phyloP scores from a whole-genome alignment of 345 rosid species.

The Eucalyptus shirleyi region DNA sequence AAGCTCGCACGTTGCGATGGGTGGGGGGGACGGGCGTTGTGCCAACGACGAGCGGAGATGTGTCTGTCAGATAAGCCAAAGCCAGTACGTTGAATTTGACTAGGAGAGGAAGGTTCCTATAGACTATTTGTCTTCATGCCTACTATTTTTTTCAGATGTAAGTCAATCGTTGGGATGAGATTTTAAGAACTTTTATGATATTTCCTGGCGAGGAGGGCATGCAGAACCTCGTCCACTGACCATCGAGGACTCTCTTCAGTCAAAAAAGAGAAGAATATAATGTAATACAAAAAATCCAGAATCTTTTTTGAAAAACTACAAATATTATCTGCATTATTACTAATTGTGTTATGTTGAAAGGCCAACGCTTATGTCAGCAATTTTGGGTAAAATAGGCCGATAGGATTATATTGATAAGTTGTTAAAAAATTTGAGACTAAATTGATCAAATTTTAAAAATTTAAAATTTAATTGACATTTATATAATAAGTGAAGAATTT shows the following conservation, averaged over 20 bases:
- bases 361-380: fast-evolving
- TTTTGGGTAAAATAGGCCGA: fast-evolving
- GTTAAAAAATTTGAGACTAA: background rate
- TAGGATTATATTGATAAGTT: background rate
- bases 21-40: background rate
- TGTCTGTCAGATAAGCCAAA: background rate
- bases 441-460: background rate
- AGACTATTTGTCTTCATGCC: background rate
- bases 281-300: background rate
- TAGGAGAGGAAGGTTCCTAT: background rate
- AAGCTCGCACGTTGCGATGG: background rate
- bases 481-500: background rate
- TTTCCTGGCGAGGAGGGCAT: background rate
- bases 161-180: background rate
- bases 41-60: background rate
- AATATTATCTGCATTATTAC: fast-evolving
- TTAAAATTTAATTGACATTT: background rate
- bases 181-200: too few relatives aligned
- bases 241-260: background rate
- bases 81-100: background rate
- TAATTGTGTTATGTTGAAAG: fast-evolving
- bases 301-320: background rate
- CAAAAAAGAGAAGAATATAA: background rate
- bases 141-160: background rate
- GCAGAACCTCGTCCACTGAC: background rate